A percentile compares a stretch with the other conserved stretches of the same genome.
These are phyloP conservation scores for Quercus glauca DNA, from an alignment of 306 rosid species.

Conservation along the genomic window DNA sequence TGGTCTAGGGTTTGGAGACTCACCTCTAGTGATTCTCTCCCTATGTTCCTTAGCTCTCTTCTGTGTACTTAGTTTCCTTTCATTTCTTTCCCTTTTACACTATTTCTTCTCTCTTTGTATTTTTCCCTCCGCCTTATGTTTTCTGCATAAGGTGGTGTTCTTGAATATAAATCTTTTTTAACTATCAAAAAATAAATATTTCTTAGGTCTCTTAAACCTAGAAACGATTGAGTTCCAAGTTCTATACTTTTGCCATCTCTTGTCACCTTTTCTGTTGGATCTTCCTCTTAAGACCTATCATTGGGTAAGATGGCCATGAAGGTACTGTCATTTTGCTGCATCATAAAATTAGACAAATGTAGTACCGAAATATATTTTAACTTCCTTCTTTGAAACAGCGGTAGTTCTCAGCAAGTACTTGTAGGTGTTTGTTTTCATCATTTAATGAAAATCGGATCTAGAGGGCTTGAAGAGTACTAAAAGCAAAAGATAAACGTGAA, in stretches of 20 bases:
- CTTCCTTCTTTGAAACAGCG: background rate
- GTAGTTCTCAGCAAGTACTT: background rate
- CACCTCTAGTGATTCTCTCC: too few relatives aligned
- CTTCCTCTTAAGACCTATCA: background rate
- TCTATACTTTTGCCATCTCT: background rate
- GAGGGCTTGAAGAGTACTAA: background rate
- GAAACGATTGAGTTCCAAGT: background rate
- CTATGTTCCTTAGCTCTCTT: too few relatives aligned
- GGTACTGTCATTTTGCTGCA: background rate
- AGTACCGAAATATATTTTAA: background rate
- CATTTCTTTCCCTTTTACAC: too few relatives aligned
- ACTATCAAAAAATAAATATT: too few relatives aligned
- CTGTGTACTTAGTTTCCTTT: too few relatives aligned
- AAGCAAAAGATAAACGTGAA: too few relatives aligned
- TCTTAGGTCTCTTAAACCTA: background rate
- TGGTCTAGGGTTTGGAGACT: too few relatives aligned
- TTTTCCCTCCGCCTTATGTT: too few relatives aligned
- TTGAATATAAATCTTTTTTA: too few relatives aligned
- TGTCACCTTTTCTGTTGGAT: background rate
- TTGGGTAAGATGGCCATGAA: background rate
- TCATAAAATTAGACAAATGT: background rate
- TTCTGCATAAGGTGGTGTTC: too few relatives aligned
- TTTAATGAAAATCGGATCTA: background rate
- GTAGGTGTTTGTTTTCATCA: background rate
- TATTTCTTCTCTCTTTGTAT: too few relatives aligned